A percentile compares a stretch with the other conserved stretches of the same genome.
Conservation (phyloP, 2,329 filamentous ascomycete genomes). For the Ascochyta lentis region DNA sequence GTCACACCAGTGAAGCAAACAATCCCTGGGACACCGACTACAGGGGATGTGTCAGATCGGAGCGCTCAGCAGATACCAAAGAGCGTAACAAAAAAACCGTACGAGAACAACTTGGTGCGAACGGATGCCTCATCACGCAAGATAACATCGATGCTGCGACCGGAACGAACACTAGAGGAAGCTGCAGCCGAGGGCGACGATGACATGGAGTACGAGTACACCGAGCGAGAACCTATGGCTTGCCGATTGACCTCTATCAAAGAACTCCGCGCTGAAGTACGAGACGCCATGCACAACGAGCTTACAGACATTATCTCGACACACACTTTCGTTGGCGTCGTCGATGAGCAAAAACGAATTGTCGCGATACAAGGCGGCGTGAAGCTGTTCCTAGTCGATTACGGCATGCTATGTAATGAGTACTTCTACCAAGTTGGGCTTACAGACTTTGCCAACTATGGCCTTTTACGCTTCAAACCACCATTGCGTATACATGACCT, state of each 20-base stretch:
- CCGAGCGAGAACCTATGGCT: constrained; percentile 70
- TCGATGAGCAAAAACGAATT: constrained; percentile 84
- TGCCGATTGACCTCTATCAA: constrained; percentile 86
- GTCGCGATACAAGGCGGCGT: constrained; percentile 94
- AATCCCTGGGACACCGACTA: constrained; percentile 22
- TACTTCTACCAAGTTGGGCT: constrained; percentile 96
- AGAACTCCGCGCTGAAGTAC: constrained; percentile 79
- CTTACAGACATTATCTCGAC: constrained; percentile 86
- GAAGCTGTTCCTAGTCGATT: constrained; percentile 91
- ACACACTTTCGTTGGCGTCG: constrained; percentile 91
- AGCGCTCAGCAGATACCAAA: constrained; percentile 40
- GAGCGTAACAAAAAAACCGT: constrained; percentile 54
- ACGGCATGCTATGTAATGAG: constrained; percentile 82
- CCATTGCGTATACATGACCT: constrained; percentile 74
- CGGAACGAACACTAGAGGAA: constrained; percentile 51
- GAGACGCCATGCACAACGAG: constrained; percentile 80
- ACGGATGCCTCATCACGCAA: constrained; percentile 90
- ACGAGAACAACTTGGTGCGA: constrained; percentile 87
- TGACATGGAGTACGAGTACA: constrained; percentile 72
- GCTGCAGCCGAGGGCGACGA: constrained; percentile 49
- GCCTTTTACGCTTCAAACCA: constrained; percentile 78
- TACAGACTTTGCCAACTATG: constrained; percentile 96
- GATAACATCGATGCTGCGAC: constrained; percentile 94
- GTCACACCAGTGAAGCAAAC: constrained; percentile 50
- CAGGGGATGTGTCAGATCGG: constrained; percentile 31